A percentile compares a stretch with the other conserved stretches of the same genome.
Evolutionary conservation across 768 basidiomycete species (phyloP).

Genomic region (Pleurotus citrinopileatus): DNA sequence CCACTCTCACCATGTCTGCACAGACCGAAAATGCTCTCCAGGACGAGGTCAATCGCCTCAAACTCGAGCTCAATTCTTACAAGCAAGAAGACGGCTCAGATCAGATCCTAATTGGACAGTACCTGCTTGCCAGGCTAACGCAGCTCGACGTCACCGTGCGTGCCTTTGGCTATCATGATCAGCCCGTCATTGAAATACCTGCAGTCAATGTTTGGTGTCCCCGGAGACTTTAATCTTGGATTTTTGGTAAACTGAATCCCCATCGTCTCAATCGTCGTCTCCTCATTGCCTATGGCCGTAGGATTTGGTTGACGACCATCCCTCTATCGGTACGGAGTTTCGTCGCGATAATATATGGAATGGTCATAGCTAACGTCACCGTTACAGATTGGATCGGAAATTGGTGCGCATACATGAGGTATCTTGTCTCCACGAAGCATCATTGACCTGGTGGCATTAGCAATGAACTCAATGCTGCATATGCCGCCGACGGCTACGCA

Average conservation of each 20-base stretch:
- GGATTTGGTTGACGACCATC: constrained; percentile 83
- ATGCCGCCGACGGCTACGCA: constrained; percentile 93
- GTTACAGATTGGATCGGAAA: constrained; percentile 78
- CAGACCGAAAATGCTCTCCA: constrained; percentile 29
- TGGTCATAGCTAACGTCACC: neutral
- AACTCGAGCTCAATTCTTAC: constrained; percentile 40
- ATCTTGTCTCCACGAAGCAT: neutral
- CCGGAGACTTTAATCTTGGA: constrained; percentile 84
- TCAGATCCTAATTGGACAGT: constrained; percentile 51
- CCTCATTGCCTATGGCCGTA: too few species aligned
- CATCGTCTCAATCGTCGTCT: neutral
- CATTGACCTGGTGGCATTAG: too few species aligned
- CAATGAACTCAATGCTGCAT: constrained; percentile 84
- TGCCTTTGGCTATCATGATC: neutral
- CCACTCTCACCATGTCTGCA: constrained; percentile 16
- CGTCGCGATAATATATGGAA: neutral
- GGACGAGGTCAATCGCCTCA: constrained; percentile 44
- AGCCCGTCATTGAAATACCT: neutral
- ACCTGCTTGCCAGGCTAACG: constrained; percentile 58
- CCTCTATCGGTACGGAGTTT: constrained; percentile 40
- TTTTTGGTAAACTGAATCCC: neutral
- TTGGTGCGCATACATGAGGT: constrained; percentile 41
- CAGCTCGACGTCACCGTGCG: constrained; percentile 64
- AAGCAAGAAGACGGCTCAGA: constrained; percentile 34
- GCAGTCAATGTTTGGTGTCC: constrained; percentile 80